These are phyloP conservation scores for Trypanosoma rangeli DNA, from an alignment of 208 protist genomes.

Conservation along the genomic window DNA sequence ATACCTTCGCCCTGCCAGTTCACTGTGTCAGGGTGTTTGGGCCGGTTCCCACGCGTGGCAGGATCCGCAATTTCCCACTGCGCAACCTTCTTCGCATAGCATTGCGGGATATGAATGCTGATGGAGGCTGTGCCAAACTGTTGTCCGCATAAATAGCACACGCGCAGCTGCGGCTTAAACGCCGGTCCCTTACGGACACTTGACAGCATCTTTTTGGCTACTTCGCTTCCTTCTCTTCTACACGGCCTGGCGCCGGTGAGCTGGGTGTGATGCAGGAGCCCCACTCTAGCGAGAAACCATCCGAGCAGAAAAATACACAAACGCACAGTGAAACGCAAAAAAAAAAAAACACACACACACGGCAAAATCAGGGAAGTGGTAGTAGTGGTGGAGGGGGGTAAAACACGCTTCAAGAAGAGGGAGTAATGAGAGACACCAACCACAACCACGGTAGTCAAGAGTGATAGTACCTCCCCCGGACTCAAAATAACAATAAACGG, in stretches of 20 bases:
- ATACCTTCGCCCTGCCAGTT: slow-evolving; percentile 60
- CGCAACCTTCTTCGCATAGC: slow-evolving; percentile 81
- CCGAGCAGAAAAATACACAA: background rate
- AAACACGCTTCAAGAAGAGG: background rate
- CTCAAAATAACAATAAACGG: background rate
- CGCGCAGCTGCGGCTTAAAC: slow-evolving; percentile 54
- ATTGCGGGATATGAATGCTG: slow-evolving; percentile 91
- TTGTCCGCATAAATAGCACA: slow-evolving; percentile 89
- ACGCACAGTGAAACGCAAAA: background rate
- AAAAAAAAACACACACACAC: background rate
- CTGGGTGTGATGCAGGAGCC: background rate
- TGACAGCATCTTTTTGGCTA: slow-evolving; percentile 21
- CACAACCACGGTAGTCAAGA: background rate
- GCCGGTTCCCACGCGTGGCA: slow-evolving; percentile 59
- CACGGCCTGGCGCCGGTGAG: background rate
- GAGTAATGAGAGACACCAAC: background rate
- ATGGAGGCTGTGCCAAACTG: slow-evolving; percentile 90
- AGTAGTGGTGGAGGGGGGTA: no score
- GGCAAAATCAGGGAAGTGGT: background rate
- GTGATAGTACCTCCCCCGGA: background rate
- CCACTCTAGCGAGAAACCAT: background rate
- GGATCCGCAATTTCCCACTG: slow-evolving; percentile 77
- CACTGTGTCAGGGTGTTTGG: slow-evolving; percentile 74
- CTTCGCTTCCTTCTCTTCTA: background rate
- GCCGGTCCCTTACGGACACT: slow-evolving; percentile 25